These are phyloP conservation scores for Suillus tomentosus DNA, from an alignment of 768 basidiomycete genomes.

Conservation along the genomic window DNA sequence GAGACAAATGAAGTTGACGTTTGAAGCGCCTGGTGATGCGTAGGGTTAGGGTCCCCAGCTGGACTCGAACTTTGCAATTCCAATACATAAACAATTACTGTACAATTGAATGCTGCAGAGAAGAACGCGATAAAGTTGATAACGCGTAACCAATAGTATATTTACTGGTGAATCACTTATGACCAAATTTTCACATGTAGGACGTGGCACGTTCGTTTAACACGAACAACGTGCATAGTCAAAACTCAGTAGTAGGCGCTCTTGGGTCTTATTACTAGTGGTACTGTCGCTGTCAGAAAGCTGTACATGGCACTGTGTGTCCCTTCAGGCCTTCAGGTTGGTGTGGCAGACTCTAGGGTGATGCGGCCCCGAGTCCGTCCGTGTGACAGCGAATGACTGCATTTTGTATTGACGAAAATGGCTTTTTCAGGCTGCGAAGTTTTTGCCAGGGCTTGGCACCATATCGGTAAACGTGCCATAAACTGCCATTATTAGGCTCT, in stretches of 20 bases:
- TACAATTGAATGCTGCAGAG: too few relatives aligned
- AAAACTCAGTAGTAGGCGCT: neutral
- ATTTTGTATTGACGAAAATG: too few relatives aligned
- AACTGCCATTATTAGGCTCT: neutral
- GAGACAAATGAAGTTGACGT: neutral
- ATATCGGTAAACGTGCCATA: constrained; percentile 6
- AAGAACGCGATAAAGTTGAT: too few relatives aligned
- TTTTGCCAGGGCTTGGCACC: neutral
- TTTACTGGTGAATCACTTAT: too few relatives aligned
- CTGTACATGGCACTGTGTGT: neutral
- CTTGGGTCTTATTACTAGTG: neutral
- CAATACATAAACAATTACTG: too few relatives aligned
- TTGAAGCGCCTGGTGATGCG: neutral
- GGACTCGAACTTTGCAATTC: too few relatives aligned
- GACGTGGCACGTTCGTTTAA: neutral
- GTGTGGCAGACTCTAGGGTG: neutral
- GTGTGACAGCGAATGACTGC: too few relatives aligned
- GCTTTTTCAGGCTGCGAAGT: too few relatives aligned
- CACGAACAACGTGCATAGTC: neutral
- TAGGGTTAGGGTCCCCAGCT: neutral
- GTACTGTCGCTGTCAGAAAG: neutral
- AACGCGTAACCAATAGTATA: too few relatives aligned
- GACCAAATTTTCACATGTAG: neutral
- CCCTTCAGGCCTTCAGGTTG: neutral
- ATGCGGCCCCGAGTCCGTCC: neutral